phyloP scores from a whole-genome alignment of 1,284 basidiomycete genomes.

The Coriolopsis trogii region DNA sequence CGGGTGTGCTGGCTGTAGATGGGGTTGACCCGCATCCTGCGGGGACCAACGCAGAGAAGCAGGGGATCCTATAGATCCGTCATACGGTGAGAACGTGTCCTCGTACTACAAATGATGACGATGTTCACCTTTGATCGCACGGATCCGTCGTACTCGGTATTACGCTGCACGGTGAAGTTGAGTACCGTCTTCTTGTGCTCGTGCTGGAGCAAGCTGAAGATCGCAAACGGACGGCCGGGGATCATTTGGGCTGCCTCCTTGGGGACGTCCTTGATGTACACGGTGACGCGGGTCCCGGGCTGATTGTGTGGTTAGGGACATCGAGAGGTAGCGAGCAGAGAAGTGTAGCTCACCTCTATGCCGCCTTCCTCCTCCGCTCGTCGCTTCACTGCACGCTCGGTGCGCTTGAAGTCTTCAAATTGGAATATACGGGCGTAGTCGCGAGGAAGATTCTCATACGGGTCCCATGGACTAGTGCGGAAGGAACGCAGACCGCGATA shows the following conservation, averaged over 20 bases:
- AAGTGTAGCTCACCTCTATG: constrained; percentile 59
- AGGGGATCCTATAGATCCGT: constrained; percentile 73
- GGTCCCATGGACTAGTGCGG: constrained; percentile 96
- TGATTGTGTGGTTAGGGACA: constrained; percentile 34
- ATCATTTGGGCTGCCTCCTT: constrained; percentile 44
- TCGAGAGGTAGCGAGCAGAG: background rate
- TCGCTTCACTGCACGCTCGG: constrained; percentile 75
- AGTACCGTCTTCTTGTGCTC: constrained; percentile 96
- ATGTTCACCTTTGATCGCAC: constrained; percentile 88
- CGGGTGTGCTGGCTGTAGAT: constrained; percentile 92
- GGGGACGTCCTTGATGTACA: constrained; percentile 77
- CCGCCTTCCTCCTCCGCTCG: constrained; percentile 64
- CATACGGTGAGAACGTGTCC: background rate
- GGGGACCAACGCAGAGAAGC: constrained; percentile 87
- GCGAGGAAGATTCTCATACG: constrained; percentile 93
- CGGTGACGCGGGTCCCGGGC: constrained; percentile 80
- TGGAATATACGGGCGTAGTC: constrained; percentile 97
- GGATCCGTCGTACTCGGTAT: constrained; percentile 91
- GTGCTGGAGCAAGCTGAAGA: constrained; percentile 90
- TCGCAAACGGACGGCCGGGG: constrained; percentile 57
- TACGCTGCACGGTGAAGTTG: constrained; percentile 92
- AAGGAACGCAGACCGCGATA: constrained; percentile 93
- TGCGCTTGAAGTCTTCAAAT: constrained; percentile 93
- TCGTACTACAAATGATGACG: background rate
- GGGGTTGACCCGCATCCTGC: constrained; percentile 84